A percentile compares a stretch with the other conserved stretches of the same genome.
Evolutionary conservation across 352 stramenopile species (phyloP).

Genomic region (Phytophthora syringae): DNA sequence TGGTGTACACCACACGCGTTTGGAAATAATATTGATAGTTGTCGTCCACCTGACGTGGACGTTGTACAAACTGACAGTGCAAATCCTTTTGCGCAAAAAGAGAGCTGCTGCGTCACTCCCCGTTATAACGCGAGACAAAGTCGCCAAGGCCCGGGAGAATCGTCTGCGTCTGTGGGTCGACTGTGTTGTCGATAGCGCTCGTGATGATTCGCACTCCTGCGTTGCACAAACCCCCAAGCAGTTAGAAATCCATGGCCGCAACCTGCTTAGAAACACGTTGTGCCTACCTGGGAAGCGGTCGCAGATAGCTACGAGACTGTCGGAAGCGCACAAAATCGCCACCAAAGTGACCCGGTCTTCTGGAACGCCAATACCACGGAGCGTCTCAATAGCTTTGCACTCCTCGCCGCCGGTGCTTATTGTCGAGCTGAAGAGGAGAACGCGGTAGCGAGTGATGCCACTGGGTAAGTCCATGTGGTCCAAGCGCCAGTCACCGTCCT

Average conservation of each 20-base stretch:
- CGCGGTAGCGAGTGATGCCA: conserved; percentile 29
- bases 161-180: conserved; percentile 24
- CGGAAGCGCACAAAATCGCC: conserved; percentile 33
- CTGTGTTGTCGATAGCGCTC: conserved; percentile 38
- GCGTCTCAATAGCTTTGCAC: conserved; percentile 40
- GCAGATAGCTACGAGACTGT: conserved; percentile 37
- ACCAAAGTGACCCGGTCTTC: conserved; percentile 46
- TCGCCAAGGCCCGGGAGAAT: conserved; percentile 45
- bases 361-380: conserved; percentile 29
- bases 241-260: neutral
- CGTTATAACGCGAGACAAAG: conserved; percentile 54
- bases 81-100: conserved; percentile 1
- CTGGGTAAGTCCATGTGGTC: conserved; percentile 39
- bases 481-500: conserved; percentile 20
- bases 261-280: neutral
- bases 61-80: neutral
- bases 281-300: conserved; percentile 45
- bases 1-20: conserved; percentile 8
- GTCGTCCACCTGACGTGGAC: conserved; percentile 6
- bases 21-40: conserved; percentile 4
- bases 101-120: neutral
- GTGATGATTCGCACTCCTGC: conserved; percentile 40
- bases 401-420: conserved; percentile 28
- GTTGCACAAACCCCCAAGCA: neutral
- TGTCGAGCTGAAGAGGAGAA: conserved; percentile 48